These are phyloP conservation scores for Hypericum androsaemum DNA, from an alignment of 345 rosid species.

Conservation along the genomic window DNA sequence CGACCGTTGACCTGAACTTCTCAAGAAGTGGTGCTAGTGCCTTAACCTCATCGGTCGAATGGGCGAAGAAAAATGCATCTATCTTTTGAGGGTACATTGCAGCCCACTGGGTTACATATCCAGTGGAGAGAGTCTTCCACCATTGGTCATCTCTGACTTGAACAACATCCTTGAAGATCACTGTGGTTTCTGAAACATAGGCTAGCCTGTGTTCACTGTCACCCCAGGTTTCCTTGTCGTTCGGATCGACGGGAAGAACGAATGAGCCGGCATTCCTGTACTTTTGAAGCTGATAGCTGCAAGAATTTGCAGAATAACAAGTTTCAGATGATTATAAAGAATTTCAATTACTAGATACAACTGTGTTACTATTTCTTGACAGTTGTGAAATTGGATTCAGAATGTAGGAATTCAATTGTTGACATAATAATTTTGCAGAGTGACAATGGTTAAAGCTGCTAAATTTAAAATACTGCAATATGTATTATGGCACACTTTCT, in stretches of 20 bases:
- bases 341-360: no score
- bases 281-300: conserved; percentile 97
- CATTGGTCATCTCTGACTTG: conserved; percentile 94
- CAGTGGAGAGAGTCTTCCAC: conserved; percentile 87
- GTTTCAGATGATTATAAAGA: no score
- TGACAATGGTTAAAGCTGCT: no score
- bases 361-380: no score
- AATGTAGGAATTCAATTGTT: no score
- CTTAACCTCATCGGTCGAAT: conserved; percentile 63
- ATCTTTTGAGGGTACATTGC: conserved; percentile 90
- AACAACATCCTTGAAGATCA: conserved; percentile 84
- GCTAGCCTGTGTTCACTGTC: conserved; percentile 97
- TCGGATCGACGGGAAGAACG: conserved; percentile 86
- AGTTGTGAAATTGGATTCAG: no score
- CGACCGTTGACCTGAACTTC: conserved; percentile 72
- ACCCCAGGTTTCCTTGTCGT: conserved; percentile 91
- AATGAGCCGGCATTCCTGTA: conserved; percentile 84
- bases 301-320: conserved; percentile 1
- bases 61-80: conserved; percentile 87
- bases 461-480: no score
- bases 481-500: no score
- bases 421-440: no score
- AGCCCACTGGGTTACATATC: conserved; percentile 95
- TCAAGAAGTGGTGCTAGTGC: conserved; percentile 70
- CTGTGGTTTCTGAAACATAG: conserved; percentile 90